A percentile compares a stretch with the other conserved stretches of the same genome.
phyloP scores from a whole-genome alignment of 2,329 filamentous ascomycete species.

The Beauveria brongniartii region DNA sequence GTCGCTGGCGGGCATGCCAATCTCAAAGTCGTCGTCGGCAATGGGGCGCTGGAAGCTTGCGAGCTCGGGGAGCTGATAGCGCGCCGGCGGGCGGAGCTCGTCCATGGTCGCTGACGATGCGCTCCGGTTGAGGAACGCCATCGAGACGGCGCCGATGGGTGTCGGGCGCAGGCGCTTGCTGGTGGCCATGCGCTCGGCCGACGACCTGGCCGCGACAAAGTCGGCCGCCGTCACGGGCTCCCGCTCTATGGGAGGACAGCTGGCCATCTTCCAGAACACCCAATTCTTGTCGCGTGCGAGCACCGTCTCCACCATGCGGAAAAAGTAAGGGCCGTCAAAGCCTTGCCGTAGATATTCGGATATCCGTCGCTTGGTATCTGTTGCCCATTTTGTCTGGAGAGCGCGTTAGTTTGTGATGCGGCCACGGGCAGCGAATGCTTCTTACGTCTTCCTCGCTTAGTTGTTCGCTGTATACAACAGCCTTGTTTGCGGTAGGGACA shows the following conservation, averaged over 20 bases:
- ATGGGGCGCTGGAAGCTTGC: conserved; percentile 66
- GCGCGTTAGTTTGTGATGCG: background rate
- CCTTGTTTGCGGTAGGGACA: conserved; percentile 65
- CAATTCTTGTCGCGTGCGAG: conserved; percentile 95
- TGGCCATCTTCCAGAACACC: conserved; percentile 97
- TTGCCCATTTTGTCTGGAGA: conserved; percentile 70
- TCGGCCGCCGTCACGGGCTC: conserved; percentile 60
- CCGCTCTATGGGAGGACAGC: conserved; percentile 77
- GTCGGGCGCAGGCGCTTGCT: conserved; percentile 62
- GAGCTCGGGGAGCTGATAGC: conserved; percentile 62
- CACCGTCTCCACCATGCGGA: conserved; percentile 94
- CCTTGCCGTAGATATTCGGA: conserved; percentile 76
- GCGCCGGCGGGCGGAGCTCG: conserved; percentile 56
- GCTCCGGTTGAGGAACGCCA: conserved; percentile 60
- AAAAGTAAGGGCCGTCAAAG: conserved; percentile 82
- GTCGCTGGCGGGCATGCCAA: conserved; percentile 67
- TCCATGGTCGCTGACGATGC: conserved; percentile 51
- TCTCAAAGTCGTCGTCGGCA: conserved; percentile 72
- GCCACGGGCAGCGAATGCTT: background rate
- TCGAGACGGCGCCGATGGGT: conserved; percentile 64
- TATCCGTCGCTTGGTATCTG: conserved; percentile 68
- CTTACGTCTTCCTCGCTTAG: conserved; percentile 73
- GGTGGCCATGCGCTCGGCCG: conserved; percentile 57
- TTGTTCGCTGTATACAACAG: conserved; percentile 73
- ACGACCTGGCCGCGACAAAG: conserved; percentile 61